Evolutionary conservation across 306 rosid species (phyloP), one percentile per base, ranked within the genome.

Genomic region (Castanea sativa): DNA sequence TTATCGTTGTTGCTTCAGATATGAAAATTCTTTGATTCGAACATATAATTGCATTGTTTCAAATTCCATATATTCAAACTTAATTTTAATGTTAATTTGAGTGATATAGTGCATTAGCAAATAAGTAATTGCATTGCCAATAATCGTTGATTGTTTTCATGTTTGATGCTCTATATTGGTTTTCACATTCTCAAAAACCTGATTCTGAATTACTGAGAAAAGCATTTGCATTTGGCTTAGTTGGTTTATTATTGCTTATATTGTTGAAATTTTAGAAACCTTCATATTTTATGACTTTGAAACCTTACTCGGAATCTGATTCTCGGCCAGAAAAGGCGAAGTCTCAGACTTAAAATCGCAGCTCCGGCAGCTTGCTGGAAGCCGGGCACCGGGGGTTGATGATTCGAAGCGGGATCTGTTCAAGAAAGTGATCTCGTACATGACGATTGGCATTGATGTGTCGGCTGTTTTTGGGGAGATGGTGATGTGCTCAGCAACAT

Each of bases 291-390:
- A 6, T 18, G 13, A 5, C 52, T 19, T 59, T 59, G 67, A 77
- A 61, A 71, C 15, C 71, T 55, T 61, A 84, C 77, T 71, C 67
- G 45, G 32, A 76, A 56, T 76, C 77, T 75, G 33, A 82, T 80
- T 79, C 15, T 49, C 73, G 51, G 49, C 18, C 91, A 96, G 99
- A 84, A 96, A 96, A 86, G 90, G 98, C 25, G 99, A 96, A 86
- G 99, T 96, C n/a, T 82, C 99, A 0, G 99, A 96, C 88, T 87
- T 96, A 67, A 96, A 90, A 84, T 69, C 78, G 16, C 99, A 96
- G 93, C 99, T 96, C 70, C 94, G 99, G 87, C 96, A 90, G 87
- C 94, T 96, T 32, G 99, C 99, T 0, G 99, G 99, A 56, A 96
- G 98, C 85, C 92, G 97, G 78, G 98, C 99, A 19, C 98, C 97